These are phyloP conservation scores for Geosmithia morbida DNA, from an alignment of 2,329 filamentous ascomycete genomes.

Conservation along the genomic window DNA sequence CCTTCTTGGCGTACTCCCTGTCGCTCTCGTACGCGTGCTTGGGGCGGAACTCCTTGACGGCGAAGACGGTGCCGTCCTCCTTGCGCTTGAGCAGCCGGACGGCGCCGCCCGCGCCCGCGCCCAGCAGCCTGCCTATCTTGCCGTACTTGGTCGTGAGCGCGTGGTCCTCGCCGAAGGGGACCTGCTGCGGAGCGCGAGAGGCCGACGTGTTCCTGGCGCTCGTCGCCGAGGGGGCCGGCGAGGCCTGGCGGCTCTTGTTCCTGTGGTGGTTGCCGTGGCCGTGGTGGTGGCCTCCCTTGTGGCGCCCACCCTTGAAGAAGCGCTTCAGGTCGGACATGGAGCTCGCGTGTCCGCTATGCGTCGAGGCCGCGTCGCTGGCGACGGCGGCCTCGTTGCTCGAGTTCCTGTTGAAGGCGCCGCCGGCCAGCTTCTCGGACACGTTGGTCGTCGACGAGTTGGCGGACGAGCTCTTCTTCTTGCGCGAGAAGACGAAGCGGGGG, in stretches of 20 bases:
- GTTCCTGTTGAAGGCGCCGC: slow-evolving; percentile 19
- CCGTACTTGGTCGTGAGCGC: slow-evolving; percentile 84
- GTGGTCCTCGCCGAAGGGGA: slow-evolving; percentile 91
- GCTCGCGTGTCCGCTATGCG: slow-evolving; percentile 31
- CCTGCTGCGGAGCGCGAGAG: slow-evolving; percentile 39
- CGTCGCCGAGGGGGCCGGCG: slow-evolving; percentile 42
- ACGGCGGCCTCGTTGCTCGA: slow-evolving; percentile 4
- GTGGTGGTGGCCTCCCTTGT: slow-evolving; percentile 48
- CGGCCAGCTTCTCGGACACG: slow-evolving; percentile 39
- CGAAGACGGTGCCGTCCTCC: slow-evolving; percentile 86
- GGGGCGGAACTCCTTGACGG: slow-evolving; percentile 91
- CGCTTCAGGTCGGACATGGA: slow-evolving; percentile 93
- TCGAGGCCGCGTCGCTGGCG: background rate
- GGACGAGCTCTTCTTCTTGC: slow-evolving; percentile 53
- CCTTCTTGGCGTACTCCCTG: slow-evolving; percentile 93
- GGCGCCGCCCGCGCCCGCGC: slow-evolving; percentile 86
- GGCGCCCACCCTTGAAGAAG: slow-evolving; percentile 75
- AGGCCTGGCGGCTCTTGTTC: slow-evolving; percentile 52
- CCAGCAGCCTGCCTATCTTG: slow-evolving; percentile 86
- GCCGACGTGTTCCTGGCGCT: slow-evolving; percentile 31
- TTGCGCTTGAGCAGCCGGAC: slow-evolving; percentile 88
- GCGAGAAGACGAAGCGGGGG: slow-evolving; percentile 69
- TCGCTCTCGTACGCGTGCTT: slow-evolving; percentile 87
- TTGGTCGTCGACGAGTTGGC: slow-evolving; percentile 36
- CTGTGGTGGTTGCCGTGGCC: background rate